These are phyloP conservation scores for Mycena olivaceomarginata DNA, from an alignment of 768 basidiomycete genomes.

Conservation along the genomic window DNA sequence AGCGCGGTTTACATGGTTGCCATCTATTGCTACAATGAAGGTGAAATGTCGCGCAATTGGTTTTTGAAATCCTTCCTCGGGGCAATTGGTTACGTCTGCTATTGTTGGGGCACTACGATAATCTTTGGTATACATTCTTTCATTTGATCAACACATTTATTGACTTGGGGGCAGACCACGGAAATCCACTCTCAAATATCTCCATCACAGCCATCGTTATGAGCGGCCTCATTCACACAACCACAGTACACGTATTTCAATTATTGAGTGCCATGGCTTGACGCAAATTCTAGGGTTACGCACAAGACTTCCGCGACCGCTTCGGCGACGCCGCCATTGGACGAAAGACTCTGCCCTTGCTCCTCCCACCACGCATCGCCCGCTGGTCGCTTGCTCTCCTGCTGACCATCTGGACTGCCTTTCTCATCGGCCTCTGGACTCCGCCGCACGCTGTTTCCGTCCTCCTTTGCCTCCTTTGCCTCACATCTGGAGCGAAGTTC, in stretches of 20 bases:
- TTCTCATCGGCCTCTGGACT: conserved; percentile 43
- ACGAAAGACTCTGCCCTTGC: conserved; percentile 45
- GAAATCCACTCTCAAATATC: conserved; percentile 31
- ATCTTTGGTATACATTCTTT: conserved; percentile 40
- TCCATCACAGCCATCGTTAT: conserved; percentile 49
- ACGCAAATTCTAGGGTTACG: conserved; percentile 41
- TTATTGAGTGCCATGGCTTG: background rate
- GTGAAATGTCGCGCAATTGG: conserved; percentile 37
- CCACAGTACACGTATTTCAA: conserved; percentile 51
- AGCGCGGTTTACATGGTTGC: conserved; percentile 42
- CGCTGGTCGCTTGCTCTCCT: conserved; percentile 45
- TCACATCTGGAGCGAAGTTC: conserved; percentile 37
- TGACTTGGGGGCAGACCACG: conserved; percentile 34
- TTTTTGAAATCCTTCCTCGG: conserved; percentile 42
- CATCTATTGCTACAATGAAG: conserved; percentile 46
- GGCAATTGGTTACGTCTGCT: conserved; percentile 47
- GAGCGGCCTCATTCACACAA: conserved; percentile 56
- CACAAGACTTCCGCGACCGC: conserved; percentile 48
- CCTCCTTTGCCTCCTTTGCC: conserved; percentile 24
- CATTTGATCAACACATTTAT: too few species aligned
- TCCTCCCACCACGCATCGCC: conserved; percentile 44
- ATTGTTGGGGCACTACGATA: conserved; percentile 47
- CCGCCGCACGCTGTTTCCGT: conserved; percentile 38
- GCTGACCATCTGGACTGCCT: conserved; percentile 34
- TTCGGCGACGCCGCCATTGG: conserved; percentile 47